Evolutionary conservation across 495 filamentous ascomycete genomes (phyloP).

Genomic region (Pyrenula aspistea): DNA sequence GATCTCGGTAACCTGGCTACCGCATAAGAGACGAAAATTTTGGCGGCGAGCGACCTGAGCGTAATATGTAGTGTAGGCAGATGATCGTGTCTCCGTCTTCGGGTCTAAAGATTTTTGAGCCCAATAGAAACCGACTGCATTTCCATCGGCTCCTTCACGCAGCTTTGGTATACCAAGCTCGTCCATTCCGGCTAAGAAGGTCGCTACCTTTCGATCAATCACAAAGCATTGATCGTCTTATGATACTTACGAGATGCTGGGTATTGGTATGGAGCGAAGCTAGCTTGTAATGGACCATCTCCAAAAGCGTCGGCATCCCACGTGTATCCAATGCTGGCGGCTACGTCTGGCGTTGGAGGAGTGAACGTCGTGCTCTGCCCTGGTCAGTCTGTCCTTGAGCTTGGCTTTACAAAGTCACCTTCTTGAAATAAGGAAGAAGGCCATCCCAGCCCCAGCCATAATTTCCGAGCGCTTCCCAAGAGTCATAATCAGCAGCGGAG

Average conservation of each 20-base stretch:
- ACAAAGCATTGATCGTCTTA: neutral
- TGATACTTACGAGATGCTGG: neutral
- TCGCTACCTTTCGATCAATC: neutral
- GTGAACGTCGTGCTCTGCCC: slow-evolving; percentile 1
- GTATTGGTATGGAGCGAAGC: neutral
- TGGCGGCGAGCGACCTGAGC: neutral
- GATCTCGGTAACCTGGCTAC: slow-evolving; percentile 10
- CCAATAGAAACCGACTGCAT: neutral
- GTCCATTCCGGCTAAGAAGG: neutral
- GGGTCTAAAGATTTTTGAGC: neutral
- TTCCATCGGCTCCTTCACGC: neutral
- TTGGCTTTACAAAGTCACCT: slow-evolving; percentile 3
- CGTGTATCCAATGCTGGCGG: neutral
- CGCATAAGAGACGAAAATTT: slow-evolving; percentile 10
- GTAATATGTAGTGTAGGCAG: neutral
- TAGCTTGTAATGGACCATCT: neutral
- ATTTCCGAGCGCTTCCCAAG: slow-evolving; percentile 40
- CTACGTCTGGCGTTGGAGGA: slow-evolving; percentile 1
- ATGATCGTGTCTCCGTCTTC: neutral
- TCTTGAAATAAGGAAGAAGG: slow-evolving; percentile 28
- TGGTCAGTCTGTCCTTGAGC: neutral
- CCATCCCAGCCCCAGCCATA: slow-evolving; percentile 39
- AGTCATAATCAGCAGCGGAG: slow-evolving; percentile 28
- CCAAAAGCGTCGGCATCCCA: neutral
- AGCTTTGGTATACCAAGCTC: neutral